These are phyloP conservation scores for Elsinoe australis DNA, from an alignment of 2,329 filamentous ascomycete species.

Conservation along the genomic window DNA sequence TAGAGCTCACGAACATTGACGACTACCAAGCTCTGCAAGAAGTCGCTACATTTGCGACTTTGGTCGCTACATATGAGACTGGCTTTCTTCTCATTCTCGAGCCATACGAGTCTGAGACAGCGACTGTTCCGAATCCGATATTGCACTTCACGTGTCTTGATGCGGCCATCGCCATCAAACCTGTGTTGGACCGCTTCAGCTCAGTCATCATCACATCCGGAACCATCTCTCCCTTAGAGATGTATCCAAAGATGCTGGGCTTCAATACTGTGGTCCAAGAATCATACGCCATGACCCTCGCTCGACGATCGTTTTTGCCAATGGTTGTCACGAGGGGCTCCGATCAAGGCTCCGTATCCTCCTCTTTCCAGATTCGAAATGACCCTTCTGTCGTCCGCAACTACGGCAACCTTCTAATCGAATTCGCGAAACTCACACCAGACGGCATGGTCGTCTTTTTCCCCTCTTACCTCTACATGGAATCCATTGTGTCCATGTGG, in stretches of 20 bases:
- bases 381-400: conserved; percentile 96
- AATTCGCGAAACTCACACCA: conserved; percentile 92
- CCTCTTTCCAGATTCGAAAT: conserved; percentile 88
- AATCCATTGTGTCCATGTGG: conserved; percentile 98
- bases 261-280: conserved; percentile 91
- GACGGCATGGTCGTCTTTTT: conserved; percentile 99
- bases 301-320: conserved; percentile 86
- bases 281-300: conserved; percentile 94
- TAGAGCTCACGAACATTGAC: conserved; percentile 95
- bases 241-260: conserved; percentile 98
- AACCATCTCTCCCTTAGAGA: conserved; percentile 92
- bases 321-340: conserved; percentile 96
- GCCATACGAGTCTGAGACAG: conserved; percentile 90
- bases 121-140: conserved; percentile 93
- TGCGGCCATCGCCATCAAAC: conserved; percentile 94
- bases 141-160: conserved; percentile 95
- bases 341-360: conserved; percentile 88
- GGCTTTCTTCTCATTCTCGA: conserved; percentile 95
- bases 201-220: conserved; percentile 98
- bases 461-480: conserved; percentile 97
- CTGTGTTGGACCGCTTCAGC: conserved; percentile 93
- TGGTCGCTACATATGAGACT: conserved; percentile 94
- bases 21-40: conserved; percentile 96
- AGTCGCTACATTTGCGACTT: conserved; percentile 92
- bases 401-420: conserved; percentile 85